phyloP scores from a whole-genome alignment of 176 grass and related monocot genomes.

The Aegilops speltoides region DNA sequence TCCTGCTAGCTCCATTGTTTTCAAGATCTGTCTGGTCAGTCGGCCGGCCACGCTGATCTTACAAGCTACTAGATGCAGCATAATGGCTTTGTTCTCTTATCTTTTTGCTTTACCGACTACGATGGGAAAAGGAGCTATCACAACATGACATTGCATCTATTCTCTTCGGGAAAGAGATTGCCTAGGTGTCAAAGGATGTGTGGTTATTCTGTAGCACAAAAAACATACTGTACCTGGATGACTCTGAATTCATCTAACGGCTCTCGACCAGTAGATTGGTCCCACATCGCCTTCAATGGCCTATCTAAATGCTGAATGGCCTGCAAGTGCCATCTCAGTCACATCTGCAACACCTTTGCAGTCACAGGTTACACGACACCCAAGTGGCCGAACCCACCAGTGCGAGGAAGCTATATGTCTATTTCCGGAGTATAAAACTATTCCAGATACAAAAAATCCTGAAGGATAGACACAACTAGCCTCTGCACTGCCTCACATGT shows the following conservation, averaged over 20 bases:
- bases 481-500: slow-evolving; percentile 20
- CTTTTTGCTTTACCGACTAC: slow-evolving; percentile 37
- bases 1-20: slow-evolving; percentile 9
- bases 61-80: slow-evolving; percentile 25
- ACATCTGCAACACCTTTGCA: slow-evolving; percentile 30
- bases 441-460: slow-evolving; percentile 18
- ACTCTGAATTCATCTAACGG: neutral
- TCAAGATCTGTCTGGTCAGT: slow-evolving; percentile 15
- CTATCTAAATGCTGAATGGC: slow-evolving; percentile 8
- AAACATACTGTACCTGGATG: neutral
- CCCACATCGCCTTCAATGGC: slow-evolving; percentile 5
- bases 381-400: neutral
- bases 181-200: slow-evolving; percentile 30
- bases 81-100: slow-evolving; percentile 35
- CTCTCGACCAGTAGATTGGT: slow-evolving; percentile 9
- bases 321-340: neutral
- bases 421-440: neutral
- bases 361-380: slow-evolving; percentile 7
- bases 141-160: slow-evolving; percentile 27
- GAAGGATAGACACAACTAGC: slow-evolving; percentile 19
- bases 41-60: slow-evolving; percentile 2
- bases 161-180: slow-evolving; percentile 21
- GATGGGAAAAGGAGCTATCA: slow-evolving; percentile 4
- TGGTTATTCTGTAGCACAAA: neutral
- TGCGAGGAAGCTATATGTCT: slow-evolving; percentile 20